Conservation (phyloP, 2,329 filamentous ascomycete species). For the Fusarium floridanum region DNA sequence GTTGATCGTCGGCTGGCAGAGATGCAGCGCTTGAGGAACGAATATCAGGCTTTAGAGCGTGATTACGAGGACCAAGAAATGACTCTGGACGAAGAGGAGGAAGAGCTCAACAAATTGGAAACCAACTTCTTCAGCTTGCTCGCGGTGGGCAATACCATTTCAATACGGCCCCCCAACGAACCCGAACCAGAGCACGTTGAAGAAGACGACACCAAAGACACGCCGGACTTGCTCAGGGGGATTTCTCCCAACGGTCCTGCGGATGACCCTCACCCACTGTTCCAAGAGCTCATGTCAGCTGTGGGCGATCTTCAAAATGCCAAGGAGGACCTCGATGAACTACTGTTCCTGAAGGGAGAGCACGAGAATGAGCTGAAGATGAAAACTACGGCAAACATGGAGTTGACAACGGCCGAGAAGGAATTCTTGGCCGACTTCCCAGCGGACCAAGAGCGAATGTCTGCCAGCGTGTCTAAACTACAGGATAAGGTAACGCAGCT, state of each 20-base stretch:
- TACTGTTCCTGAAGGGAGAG: slow-evolving; percentile 55
- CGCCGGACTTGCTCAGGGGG: slow-evolving; percentile 52
- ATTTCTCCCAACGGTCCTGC: slow-evolving; percentile 51
- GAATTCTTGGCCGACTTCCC: slow-evolving; percentile 62
- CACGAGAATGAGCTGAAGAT: slow-evolving; percentile 54
- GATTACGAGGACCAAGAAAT: slow-evolving; percentile 54
- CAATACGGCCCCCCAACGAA: slow-evolving; percentile 15
- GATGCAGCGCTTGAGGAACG: slow-evolving; percentile 54
- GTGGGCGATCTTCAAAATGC: slow-evolving; percentile 62
- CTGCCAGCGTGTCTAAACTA: slow-evolving; percentile 50
- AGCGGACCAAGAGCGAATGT: slow-evolving; percentile 51
- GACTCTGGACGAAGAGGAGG: slow-evolving; percentile 53
- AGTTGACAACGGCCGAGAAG: slow-evolving; percentile 54
- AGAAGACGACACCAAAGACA: slow-evolving; percentile 27
- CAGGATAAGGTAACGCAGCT: slow-evolving; percentile 52
- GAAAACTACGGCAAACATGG: slow-evolving; percentile 45
- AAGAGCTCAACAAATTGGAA: slow-evolving; percentile 53
- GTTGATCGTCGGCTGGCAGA: slow-evolving; percentile 50
- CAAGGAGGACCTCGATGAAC: slow-evolving; percentile 61
- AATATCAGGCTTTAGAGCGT: slow-evolving; percentile 53
- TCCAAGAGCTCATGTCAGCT: slow-evolving; percentile 57
- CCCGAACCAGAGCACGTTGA: slow-evolving; percentile 19
- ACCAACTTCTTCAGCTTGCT: slow-evolving; percentile 55
- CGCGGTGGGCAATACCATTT: slow-evolving; percentile 45
- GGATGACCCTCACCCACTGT: slow-evolving; percentile 62